A percentile compares a stretch with the other conserved stretches of the same genome.
Evolutionary conservation across 495 filamentous ascomycete genomes (phyloP).

Genomic region (Polyplosphaeria fusca): DNA sequence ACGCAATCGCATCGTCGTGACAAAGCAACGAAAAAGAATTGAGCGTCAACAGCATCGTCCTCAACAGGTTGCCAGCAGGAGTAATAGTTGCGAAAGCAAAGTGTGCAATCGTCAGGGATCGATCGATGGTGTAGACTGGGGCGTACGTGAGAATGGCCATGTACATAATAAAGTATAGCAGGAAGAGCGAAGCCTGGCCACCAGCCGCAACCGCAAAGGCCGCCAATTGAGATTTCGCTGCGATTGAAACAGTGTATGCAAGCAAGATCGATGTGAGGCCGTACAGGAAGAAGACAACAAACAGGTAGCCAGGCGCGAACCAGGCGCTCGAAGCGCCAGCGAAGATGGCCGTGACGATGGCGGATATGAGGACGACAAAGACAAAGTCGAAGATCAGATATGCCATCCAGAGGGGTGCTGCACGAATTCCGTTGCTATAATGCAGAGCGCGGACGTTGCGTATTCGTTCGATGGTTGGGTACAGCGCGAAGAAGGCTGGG

Average conservation of each 20-base stretch:
- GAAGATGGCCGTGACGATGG: slow-evolving; percentile 64
- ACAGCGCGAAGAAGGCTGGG: slow-evolving; percentile 81
- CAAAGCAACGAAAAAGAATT: slow-evolving; percentile 78
- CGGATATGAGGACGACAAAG: slow-evolving; percentile 60
- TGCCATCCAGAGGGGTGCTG: slow-evolving; percentile 68
- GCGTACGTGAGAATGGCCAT: slow-evolving; percentile 68
- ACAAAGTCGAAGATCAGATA: slow-evolving; percentile 78
- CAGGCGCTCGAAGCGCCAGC: slow-evolving; percentile 57
- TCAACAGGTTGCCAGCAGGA: slow-evolving; percentile 65
- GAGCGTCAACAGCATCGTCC: slow-evolving; percentile 68
- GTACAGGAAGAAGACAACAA: slow-evolving; percentile 71
- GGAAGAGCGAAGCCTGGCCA: slow-evolving; percentile 50
- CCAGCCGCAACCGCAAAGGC: slow-evolving; percentile 74
- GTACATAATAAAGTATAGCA: slow-evolving; percentile 45
- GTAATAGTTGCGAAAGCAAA: slow-evolving; percentile 66
- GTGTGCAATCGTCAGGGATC: slow-evolving; percentile 58
- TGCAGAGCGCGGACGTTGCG: slow-evolving; percentile 76
- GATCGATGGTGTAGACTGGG: slow-evolving; percentile 59
- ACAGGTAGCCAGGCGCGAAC: slow-evolving; percentile 74
- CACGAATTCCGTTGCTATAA: slow-evolving; percentile 63
- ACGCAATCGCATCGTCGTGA: slow-evolving; percentile 52
- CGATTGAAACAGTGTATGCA: slow-evolving; percentile 70
- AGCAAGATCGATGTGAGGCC: slow-evolving; percentile 68
- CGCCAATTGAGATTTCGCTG: slow-evolving; percentile 65
- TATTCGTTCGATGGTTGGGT: slow-evolving; percentile 75